These are phyloP conservation scores for Flaveria bidentis DNA, from an alignment of 129 eudicot genomes.

Conservation along the genomic window DNA sequence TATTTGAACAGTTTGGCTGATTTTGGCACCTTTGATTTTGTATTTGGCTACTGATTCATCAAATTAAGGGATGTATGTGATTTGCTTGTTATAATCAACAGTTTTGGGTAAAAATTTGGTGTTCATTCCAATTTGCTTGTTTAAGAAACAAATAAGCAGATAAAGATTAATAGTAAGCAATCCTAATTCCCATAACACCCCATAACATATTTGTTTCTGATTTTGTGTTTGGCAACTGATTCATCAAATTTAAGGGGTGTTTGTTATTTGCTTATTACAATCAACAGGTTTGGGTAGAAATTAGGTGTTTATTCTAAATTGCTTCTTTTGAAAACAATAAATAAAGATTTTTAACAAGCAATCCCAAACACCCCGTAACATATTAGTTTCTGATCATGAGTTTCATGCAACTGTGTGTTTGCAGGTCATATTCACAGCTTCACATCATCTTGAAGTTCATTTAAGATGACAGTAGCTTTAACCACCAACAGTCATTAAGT, in stretches of 20 bases:
- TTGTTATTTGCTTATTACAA: conserved; percentile 1
- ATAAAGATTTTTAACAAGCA: background rate
- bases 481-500: background rate
- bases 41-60: conserved; percentile 3
- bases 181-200: background rate
- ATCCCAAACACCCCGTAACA: background rate
- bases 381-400: conserved; percentile 15
- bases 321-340: background rate
- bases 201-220: conserved; percentile 15
- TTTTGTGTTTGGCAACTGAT: background rate
- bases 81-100: background rate
- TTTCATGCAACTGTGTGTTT: conserved; percentile 22
- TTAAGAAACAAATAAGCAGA: background rate
- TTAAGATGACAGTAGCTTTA: background rate
- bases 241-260: background rate
- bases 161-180: background rate
- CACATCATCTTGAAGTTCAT: background rate
- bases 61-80: background rate
- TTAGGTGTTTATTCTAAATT: background rate
- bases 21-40: background rate
- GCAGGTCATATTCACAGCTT: conserved; percentile 37
- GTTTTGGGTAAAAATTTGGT: background rate
- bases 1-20: conserved; percentile 14
- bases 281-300: background rate
- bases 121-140: background rate